Base-by-base conservation (phyloP, 306 rosid species). In the Quercus rubra region DNA sequence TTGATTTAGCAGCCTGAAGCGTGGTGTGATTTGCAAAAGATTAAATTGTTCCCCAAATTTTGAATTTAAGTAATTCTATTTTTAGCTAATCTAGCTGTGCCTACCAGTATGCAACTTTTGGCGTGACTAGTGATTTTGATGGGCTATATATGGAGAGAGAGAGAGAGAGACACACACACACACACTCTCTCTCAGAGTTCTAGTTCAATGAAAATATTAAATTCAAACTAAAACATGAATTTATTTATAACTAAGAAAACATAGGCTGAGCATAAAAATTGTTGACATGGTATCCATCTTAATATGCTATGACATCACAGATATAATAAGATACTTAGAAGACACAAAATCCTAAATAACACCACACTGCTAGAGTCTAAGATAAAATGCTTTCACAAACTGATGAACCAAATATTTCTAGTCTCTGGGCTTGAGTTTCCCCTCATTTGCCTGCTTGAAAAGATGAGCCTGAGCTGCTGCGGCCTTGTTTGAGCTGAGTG, bases 371-470 rank as follows among this genome's bases (percentile, higher is more conserved):
- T 74, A 17, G 64, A 75, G 28, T 63, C 85, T 46, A 55, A 69
- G 49, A 83, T 2, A 84, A 18, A 70, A 80, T 62, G 71, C 9
- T 55, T 52, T 77, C 49, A 69, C 59, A 62, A 85, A 83, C 78
- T 1, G 15, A 76, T 51, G 25, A 72, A 82, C 52, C 46, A 72
- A 76, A 31, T 35, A 41, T 54, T 6, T 43, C 88, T 86, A 91
- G 5, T 80, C 80, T 71, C 80, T 69, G 18, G 90, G 87, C 85
- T 90, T 91, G 81, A 87, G 81, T 72, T 80, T 79, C 1, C 97
- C 95, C 83, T 92, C 97, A 20, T 94, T 94, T 84, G 99, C 99
- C 80, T 87, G 79, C 90, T 86, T 91, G 95, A 94, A 94, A 79
- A 86, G 78, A 0, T 82, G 85, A 23, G 97, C 97, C 58, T 94